Percentiles rank a stretch among this genome's conserved stretches.
Conservation (phyloP, 2,329 filamentous ascomycete species). For the Phialophora macrospora region DNA sequence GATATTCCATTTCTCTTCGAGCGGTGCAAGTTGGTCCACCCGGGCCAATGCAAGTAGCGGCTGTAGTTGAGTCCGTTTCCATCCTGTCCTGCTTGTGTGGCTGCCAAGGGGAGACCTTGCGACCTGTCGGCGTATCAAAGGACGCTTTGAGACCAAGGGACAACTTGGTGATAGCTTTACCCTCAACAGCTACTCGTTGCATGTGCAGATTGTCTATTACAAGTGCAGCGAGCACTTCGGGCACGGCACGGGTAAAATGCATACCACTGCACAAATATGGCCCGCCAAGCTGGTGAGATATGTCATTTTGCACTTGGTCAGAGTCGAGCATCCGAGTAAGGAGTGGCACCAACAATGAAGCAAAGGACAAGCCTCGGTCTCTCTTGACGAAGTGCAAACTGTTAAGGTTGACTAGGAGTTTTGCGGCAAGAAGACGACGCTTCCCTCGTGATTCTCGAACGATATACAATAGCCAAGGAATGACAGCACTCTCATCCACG, state of each 20-base stretch:
- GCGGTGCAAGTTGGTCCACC: constrained; percentile 66
- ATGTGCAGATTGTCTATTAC: constrained; percentile 77
- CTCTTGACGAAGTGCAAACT: constrained; percentile 69
- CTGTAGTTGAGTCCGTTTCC: constrained; percentile 10
- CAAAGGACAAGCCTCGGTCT: constrained; percentile 66
- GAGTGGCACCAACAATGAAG: constrained; percentile 71
- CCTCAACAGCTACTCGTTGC: constrained; percentile 81
- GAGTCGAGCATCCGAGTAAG: constrained; percentile 66
- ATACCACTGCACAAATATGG: constrained; percentile 40
- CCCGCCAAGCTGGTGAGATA: constrained; percentile 40
- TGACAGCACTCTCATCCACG: constrained; percentile 70
- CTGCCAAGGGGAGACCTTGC: constrained; percentile 32
- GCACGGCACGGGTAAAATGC: constrained; percentile 61
- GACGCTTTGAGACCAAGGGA: constrained; percentile 68
- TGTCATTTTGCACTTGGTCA: constrained; percentile 48
- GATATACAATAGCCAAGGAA: constrained; percentile 73
- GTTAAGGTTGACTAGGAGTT: constrained; percentile 71
- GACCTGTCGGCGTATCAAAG: constrained; percentile 63
- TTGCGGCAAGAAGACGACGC: constrained; percentile 70
- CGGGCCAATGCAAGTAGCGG: constrained; percentile 31
- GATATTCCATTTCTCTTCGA: constrained; percentile 72
- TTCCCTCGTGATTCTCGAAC: constrained; percentile 63
- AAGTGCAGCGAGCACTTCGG: constrained; percentile 75
- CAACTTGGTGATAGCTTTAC: constrained; percentile 64
- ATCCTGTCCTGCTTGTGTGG: constrained; percentile 32